Conservation (phyloP, 108 stramenopile genomes). For the Discostella pseudostelligera region DNA sequence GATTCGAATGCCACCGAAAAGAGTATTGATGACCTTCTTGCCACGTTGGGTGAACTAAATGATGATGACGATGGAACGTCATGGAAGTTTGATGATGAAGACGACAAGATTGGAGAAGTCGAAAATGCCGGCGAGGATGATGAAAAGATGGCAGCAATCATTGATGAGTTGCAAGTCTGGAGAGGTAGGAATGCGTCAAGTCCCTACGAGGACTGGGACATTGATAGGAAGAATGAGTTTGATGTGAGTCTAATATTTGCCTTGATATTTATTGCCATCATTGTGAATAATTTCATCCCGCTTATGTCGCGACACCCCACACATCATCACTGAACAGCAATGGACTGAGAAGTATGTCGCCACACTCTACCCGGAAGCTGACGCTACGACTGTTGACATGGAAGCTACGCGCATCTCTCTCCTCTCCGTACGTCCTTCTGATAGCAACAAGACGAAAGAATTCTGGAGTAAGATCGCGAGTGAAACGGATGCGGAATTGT, state of each 20-base stretch:
- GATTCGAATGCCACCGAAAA: slow-evolving; percentile 37
- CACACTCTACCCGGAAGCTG: slow-evolving; percentile 52
- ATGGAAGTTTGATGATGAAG: slow-evolving; percentile 42
- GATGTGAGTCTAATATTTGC: slow-evolving; percentile 51
- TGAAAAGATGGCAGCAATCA: slow-evolving; percentile 44
- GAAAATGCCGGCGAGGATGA: slow-evolving; percentile 27
- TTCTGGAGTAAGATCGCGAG: slow-evolving; percentile 66
- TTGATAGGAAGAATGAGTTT: slow-evolving; percentile 54
- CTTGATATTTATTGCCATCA: neutral
- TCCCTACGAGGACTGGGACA: slow-evolving; percentile 67
- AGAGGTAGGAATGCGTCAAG: slow-evolving; percentile 50
- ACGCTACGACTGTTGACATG: slow-evolving; percentile 56
- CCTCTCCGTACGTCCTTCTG: slow-evolving; percentile 59
- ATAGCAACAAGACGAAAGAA: slow-evolving; percentile 53
- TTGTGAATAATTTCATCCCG: neutral
- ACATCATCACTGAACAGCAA: too few species aligned
- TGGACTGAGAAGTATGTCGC: slow-evolving; percentile 70
- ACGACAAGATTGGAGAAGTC: slow-evolving; percentile 26
- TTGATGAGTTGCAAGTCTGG: slow-evolving; percentile 78
- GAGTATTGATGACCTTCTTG: slow-evolving; percentile 56
- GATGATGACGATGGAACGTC: slow-evolving; percentile 47
- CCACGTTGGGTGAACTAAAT: slow-evolving; percentile 47
- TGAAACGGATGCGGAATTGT: slow-evolving; percentile 64
- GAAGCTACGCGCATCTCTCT: slow-evolving; percentile 71
- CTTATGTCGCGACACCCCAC: slow-evolving; percentile 53